These are phyloP conservation scores for Fusarium zealandicum DNA, from an alignment of 2,329 filamentous ascomycete species.

Conservation along the genomic window DNA sequence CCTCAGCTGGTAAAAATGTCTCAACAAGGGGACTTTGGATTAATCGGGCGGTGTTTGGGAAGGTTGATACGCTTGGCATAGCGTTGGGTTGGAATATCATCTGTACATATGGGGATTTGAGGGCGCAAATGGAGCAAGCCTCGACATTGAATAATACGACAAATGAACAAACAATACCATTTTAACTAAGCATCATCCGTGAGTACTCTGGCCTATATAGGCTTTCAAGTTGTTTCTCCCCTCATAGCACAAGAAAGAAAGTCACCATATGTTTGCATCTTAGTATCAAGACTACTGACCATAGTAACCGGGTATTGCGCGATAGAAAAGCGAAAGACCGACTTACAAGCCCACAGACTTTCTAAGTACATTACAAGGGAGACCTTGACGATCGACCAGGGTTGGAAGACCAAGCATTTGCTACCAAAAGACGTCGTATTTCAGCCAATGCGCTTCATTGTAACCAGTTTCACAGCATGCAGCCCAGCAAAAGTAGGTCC, in stretches of 20 bases:
- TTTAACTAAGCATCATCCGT: neutral
- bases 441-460: no score
- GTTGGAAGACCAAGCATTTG: no score
- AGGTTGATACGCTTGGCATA: neutral
- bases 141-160: slow-evolving; percentile 10
- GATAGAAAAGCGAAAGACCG: no score
- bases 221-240: no score
- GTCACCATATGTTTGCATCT: no score
- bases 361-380: no score
- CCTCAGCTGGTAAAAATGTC: slow-evolving; percentile 30
- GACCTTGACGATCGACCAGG: neutral
- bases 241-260: no score
- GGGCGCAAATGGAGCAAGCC: slow-evolving; percentile 15
- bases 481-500: neutral
- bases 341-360: no score
- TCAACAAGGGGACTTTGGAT: neutral
- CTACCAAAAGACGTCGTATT: no score
- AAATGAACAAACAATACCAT: neutral
- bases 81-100: neutral
- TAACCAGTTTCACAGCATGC: neutral
- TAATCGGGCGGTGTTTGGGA: slow-evolving; percentile 5
- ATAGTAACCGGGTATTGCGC: no score
- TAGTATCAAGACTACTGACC: no score
- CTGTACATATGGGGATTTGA: neutral
- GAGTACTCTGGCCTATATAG: no score